Evolutionary conservation across 192 early-diverging fungal species (phyloP), one percentile per base, ranked within the genome.

Genomic region (Coemansia sp.): DNA sequence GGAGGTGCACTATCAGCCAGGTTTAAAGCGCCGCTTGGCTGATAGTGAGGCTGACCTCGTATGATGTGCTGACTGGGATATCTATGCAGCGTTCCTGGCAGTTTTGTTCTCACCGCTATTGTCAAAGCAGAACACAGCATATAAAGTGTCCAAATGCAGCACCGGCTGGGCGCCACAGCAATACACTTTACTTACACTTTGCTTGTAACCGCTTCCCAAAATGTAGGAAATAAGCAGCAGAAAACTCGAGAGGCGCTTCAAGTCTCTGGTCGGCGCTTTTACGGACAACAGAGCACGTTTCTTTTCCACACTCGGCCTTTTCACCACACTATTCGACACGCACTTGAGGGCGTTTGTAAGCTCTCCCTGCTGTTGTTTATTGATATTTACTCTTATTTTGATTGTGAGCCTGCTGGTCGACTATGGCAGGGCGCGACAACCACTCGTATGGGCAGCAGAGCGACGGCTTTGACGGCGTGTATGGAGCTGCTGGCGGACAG

Each of bases 401-500:
- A 35, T 17, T 52, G 19, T 10, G 49, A 41, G 43, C 41, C 35
- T n/a, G 29, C 14, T 23, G 10, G 53, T 22, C 22, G 14, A 19
- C 43, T 38, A 37, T 57, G 22, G 10, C 41, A 43, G 25, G 37
- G 14, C 23, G 23, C 53, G 31, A 62, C 64, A 45, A 62, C 19
- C 60, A 68, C 61, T 19, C 56, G 38, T 65, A 63, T 27, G 68
- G 69, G 16, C 53, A 55, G 55, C 57, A 56, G 17, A 23, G 45
- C 6, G 63, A 71, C 35, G 77, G 68, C 3, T 80, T 80, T 59
- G 77, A 80, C 35, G 71, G 71, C 16, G 56, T 71, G 19, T 70
- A 59, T 43, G 39, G 57, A 11, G 31, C 63, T 11, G 45, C 2
- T 37, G 27, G 23, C 26, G 59, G 50, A 43, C 61, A 27, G 41